Percentiles rank a stretch among this genome's conserved stretches.
Evolutionary conservation across 2,329 filamentous ascomycete genomes (phyloP).

Genomic region (Aureobasidium sp.): DNA sequence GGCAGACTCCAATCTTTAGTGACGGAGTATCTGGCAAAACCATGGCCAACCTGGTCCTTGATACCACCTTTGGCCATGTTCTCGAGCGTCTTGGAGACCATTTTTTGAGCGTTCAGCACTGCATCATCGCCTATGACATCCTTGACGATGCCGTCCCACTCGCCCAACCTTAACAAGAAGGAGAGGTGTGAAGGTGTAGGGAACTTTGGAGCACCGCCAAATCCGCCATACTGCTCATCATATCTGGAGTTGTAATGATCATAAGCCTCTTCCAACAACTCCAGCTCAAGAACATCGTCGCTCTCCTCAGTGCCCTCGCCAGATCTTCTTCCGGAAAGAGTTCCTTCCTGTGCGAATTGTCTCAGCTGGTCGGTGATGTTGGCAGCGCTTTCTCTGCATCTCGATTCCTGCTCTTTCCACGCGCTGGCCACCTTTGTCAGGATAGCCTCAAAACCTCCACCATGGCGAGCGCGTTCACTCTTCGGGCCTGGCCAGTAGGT

Average conservation of each 20-base stretch:
- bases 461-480: constrained; percentile 41
- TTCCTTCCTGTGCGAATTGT: constrained; percentile 85
- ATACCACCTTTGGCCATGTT: constrained; percentile 68
- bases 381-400: constrained; percentile 74
- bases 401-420: constrained; percentile 78
- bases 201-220: constrained; percentile 72
- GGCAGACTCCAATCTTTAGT: constrained; percentile 89
- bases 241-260: constrained; percentile 73
- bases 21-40: constrained; percentile 79
- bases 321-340: constrained; percentile 38
- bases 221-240: constrained; percentile 72
- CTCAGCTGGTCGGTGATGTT: constrained; percentile 74
- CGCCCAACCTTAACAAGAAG: constrained; percentile 69
- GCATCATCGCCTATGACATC: constrained; percentile 85
- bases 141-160: constrained; percentile 63
- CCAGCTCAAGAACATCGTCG: constrained; percentile 73
- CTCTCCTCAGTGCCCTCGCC: constrained; percentile 20
- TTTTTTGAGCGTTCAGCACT: constrained; percentile 63
- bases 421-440: constrained; percentile 65
- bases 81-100: constrained; percentile 73
- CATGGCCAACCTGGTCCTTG: constrained; percentile 68
- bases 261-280: constrained; percentile 85
- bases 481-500: constrained; percentile 90
- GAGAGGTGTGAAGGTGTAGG: constrained; percentile 77
- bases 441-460: constrained; percentile 74